phyloP scores from a whole-genome alignment of 1,284 basidiomycete species.

The Chalciporus sp. region DNA sequence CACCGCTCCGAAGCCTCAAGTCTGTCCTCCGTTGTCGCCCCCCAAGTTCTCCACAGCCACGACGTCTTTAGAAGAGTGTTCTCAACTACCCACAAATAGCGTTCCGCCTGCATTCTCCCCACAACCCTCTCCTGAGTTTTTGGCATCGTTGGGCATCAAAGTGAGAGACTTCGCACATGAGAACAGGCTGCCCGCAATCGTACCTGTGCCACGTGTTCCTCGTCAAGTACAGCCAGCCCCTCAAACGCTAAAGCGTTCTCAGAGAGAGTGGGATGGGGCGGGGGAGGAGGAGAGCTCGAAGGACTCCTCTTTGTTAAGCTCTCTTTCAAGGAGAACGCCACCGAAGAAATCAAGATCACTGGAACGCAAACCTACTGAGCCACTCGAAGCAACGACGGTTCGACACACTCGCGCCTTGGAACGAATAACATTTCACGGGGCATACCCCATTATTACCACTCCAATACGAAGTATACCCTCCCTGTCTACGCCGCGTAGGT shows the following conservation, averaged over 20 bases:
- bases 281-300: constrained; percentile 27
- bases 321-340: constrained; percentile 10
- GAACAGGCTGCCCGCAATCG: constrained; percentile 60
- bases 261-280: constrained; percentile 32
- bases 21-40: constrained; percentile 17
- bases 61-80: constrained; percentile 11
- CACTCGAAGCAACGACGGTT: constrained; percentile 35
- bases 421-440: constrained; percentile 19
- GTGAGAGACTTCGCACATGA: constrained; percentile 75
- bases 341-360: constrained; percentile 37
- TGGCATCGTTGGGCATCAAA: constrained; percentile 57
- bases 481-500: constrained; percentile 5
- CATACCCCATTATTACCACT: constrained; percentile 18
- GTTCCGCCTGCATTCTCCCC: constrained; percentile 14
- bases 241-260: constrained; percentile 41
- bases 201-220: constrained; percentile 42
- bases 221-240: constrained; percentile 49
- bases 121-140: constrained; percentile 40
- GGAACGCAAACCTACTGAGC: constrained; percentile 53
- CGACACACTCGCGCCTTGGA: constrained; percentile 20
- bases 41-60: constrained; percentile 24
- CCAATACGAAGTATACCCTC: constrained; percentile 4
- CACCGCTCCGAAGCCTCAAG: constrained; percentile 33
- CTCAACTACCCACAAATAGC: constrained; percentile 19
- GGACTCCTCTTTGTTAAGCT: background rate